phyloP scores from a whole-genome alignment of 2,329 filamentous ascomycete species.

The Penicillium sp. region DNA sequence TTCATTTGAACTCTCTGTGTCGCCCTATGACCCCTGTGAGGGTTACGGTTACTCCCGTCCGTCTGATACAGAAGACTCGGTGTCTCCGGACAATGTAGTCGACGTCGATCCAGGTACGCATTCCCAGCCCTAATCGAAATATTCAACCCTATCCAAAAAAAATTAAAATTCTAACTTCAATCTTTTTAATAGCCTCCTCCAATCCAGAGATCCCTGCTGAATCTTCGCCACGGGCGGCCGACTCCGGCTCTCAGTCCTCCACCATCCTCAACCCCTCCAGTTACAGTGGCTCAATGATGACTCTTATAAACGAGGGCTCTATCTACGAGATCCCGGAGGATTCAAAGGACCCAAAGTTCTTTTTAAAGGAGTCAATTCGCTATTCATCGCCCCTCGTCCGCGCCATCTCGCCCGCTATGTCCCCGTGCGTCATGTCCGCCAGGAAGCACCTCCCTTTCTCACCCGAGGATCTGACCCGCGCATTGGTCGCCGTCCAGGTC shows the following conservation, averaged over 20 bases:
- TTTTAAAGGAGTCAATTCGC: slow-evolving; percentile 34
- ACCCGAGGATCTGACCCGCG: slow-evolving; percentile 37
- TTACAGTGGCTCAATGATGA: slow-evolving; percentile 36
- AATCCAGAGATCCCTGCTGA: slow-evolving; percentile 20
- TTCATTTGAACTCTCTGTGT: slow-evolving; percentile 38
- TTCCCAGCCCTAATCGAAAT: not conserved
- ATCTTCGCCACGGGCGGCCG: slow-evolving; percentile 27
- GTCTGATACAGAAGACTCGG: slow-evolving; percentile 19
- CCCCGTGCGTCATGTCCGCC: slow-evolving; percentile 19
- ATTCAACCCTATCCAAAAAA: not conserved
- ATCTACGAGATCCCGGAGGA: slow-evolving; percentile 26
- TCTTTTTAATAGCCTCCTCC: not conserved
- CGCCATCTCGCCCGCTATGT: slow-evolving; percentile 23
- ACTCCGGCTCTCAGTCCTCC: slow-evolving; percentile 36
- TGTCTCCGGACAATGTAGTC: slow-evolving; percentile 15
- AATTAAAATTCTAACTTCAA: slow-evolving; percentile 5
- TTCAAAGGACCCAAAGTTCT: slow-evolving; percentile 29
- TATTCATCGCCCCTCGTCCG: slow-evolving; percentile 34
- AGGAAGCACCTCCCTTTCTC: slow-evolving; percentile 33
- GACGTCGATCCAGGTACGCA: slow-evolving; percentile 23
- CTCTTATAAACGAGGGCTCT: slow-evolving; percentile 29
- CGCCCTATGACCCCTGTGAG: slow-evolving; percentile 35
- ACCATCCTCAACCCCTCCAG: slow-evolving; percentile 37
- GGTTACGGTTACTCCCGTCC: slow-evolving; percentile 13
- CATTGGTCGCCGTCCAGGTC: slow-evolving; percentile 38